Percentiles rank a stretch among this genome's conserved stretches.
phyloP scores from a whole-genome alignment of 2,329 filamentous ascomycete genomes.

The Claviceps sp. region DNA sequence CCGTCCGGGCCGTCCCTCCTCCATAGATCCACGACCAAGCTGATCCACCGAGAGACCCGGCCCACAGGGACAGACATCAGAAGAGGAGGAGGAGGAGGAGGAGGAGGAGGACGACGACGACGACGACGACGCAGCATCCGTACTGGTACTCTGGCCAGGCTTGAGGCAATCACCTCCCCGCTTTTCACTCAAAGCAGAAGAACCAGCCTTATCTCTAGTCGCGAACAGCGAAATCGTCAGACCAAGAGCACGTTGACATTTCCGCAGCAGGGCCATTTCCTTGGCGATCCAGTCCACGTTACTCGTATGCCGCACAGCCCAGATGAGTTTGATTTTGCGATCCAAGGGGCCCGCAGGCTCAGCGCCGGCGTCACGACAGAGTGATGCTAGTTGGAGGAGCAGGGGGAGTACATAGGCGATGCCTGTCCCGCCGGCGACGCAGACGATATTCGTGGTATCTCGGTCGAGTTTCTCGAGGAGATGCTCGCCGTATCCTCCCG shows the following conservation, averaged over 20 bases:
- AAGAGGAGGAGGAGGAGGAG: constrained; percentile 14
- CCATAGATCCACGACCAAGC: constrained; percentile 15
- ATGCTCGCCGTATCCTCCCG: constrained; percentile 48
- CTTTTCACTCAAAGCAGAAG: constrained; percentile 7
- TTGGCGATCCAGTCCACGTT: constrained; percentile 45
- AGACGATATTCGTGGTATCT: constrained; percentile 24
- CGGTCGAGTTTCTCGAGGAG: constrained; percentile 28
- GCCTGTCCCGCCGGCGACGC: constrained; percentile 26
- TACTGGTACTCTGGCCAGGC: constrained; percentile 8
- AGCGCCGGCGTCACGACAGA: constrained; percentile 26
- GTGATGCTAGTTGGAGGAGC: constrained; percentile 19
- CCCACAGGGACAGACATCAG: constrained; percentile 14
- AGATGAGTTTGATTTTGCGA: constrained; percentile 46
- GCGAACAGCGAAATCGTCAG: constrained; percentile 45
- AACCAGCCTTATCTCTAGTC: constrained; percentile 32
- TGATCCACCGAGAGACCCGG: constrained; percentile 16
- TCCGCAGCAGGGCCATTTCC: constrained; percentile 39
- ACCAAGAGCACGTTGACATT: constrained; percentile 20
- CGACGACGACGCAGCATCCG: constrained; percentile 6
- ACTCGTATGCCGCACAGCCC: constrained; percentile 42
- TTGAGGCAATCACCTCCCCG: constrained; percentile 5
- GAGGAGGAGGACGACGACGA: constrained; percentile 8
- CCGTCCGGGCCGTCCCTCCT: constrained; percentile 22
- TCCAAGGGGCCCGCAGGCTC: constrained; percentile 23
- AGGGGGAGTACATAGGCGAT: constrained; percentile 26